Conservation (phyloP, 164 flowering plant species). For the Aristolochia contorta region DNA sequence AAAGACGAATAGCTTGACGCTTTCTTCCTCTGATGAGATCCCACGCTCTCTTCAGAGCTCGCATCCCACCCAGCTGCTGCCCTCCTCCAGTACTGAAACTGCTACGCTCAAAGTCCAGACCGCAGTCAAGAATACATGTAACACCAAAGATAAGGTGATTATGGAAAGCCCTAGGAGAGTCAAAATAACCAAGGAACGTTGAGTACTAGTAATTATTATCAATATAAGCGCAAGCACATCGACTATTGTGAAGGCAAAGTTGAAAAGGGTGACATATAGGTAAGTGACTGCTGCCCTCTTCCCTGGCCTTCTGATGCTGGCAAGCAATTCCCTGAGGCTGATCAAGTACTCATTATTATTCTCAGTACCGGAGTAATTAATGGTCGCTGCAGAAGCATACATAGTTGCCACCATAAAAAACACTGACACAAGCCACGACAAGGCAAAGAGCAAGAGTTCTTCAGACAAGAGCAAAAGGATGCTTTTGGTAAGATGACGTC, state of each 20-base stretch:
- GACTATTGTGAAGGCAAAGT: background rate
- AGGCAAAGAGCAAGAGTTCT: no score
- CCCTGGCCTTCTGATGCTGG: conserved; percentile 7
- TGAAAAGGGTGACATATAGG: conserved; percentile 3
- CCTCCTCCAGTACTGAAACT: conserved; percentile 13
- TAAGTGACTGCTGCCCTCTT: conserved; percentile 16
- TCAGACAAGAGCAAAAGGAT: no score
- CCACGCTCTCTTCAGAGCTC: conserved; percentile 10
- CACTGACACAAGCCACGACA: background rate
- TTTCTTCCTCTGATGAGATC: conserved; percentile 17
- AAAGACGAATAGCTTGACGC: conserved; percentile 7
- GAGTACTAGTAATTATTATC: background rate
- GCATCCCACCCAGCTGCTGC: conserved; percentile 7
- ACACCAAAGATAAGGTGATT: background rate
- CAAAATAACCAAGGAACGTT: background rate
- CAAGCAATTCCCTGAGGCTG: conserved; percentile 6
- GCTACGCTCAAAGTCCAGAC: conserved; percentile 12
- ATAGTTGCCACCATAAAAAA: conserved; percentile 8
- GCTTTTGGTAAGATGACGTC: no score
- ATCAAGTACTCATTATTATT: background rate
- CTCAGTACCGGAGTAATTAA: background rate
- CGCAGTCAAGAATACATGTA: conserved; percentile 8
- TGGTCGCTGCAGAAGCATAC: conserved; percentile 2
- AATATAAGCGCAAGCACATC: background rate
- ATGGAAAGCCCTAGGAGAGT: background rate